Evolutionary conservation across 345 rosid genomes (phyloP), one percentile per base, ranked within the genome.

Genomic region (Atalantia buxifolia): DNA sequence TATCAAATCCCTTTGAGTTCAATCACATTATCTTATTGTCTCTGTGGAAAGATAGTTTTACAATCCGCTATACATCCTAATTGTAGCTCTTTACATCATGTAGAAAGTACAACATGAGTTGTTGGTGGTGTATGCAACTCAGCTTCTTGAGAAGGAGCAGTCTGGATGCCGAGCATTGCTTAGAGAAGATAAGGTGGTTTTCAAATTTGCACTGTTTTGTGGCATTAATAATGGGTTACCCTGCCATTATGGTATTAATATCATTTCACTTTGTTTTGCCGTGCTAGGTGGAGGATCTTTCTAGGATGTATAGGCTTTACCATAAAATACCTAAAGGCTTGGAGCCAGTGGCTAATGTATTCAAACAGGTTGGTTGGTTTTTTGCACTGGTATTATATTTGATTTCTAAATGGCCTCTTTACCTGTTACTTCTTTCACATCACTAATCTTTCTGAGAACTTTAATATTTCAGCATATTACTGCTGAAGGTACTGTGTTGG

Each of bases 101-200:
- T 84, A 97, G 98, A 94, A 88, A 91, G 99, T 93, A 73, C 98
- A 92, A 90, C 86, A 94, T 64, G 94, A 97, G 81, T 77, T 97
- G 77, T 71, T 97, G 87, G 94, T 91, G 21, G 84, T 85, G 12
- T 82, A 84, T 82, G 93, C 93, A 50, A 87, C 77, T 77, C 91
- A 88, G 77, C 85, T 97, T 70, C 85, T 97, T 81, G 98, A 93
- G 72, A 97, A 93, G 81, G 98, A 94, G 84, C 83, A 90, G 83
- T 97, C 98, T 53, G 99, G 99, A 66, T 94, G 96, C 75, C 94
- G 81, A 56, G 88, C 96, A 10, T 87, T 94, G 91, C 95, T 97
- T 60, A 87, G 90, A 84, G 97, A 97, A 48, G 96, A 94, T 81
- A 97, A 94, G 94, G 99, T 96, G 62, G n/a, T 48, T 63, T 64